Evolutionary conservation across 495 filamentous ascomycete genomes (phyloP).

Genomic region (Neurospora africana): DNA sequence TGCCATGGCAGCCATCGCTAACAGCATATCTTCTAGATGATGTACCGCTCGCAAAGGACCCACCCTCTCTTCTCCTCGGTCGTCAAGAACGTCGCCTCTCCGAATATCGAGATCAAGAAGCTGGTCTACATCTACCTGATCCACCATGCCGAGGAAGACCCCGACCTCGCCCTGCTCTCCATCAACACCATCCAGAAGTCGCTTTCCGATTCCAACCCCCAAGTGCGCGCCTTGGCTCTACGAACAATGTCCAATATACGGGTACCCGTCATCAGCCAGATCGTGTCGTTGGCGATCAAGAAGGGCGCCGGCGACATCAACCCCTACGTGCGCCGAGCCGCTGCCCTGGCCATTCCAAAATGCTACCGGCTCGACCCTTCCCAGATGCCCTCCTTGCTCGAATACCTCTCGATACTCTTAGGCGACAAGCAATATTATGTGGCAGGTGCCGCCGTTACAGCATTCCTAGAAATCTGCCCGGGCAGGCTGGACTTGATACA

Average conservation of each 20-base stretch:
- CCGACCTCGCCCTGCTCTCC: slow-evolving; percentile 85
- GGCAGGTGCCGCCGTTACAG: slow-evolving; percentile 79
- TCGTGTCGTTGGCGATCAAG: slow-evolving; percentile 92
- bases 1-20: slow-evolving; percentile 4
- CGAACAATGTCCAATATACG: slow-evolving; percentile 92
- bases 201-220: slow-evolving; percentile 80
- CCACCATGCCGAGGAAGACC: slow-evolving; percentile 88
- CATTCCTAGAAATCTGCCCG: slow-evolving; percentile 82
- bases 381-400: slow-evolving; percentile 72
- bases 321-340: slow-evolving; percentile 82
- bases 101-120: slow-evolving; percentile 89
- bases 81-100: slow-evolving; percentile 90
- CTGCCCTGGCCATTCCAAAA: slow-evolving; percentile 92
- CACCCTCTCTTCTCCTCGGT: slow-evolving; percentile 85
- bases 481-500: slow-evolving; percentile 79
- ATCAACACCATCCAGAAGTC: slow-evolving; percentile 99
- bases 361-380: slow-evolving; percentile 88
- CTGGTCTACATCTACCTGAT: slow-evolving; percentile 96
- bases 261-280: slow-evolving; percentile 96
- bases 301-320: slow-evolving; percentile 89
- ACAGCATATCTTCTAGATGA: slow-evolving; percentile 51
- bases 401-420: slow-evolving; percentile 64
- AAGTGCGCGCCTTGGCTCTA: slow-evolving; percentile 81
- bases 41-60: slow-evolving; percentile 77
- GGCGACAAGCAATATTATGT: slow-evolving; percentile 93